Base-by-base conservation (phyloP, 78 protist species). In the Dictyostelium capitatum region DNA sequence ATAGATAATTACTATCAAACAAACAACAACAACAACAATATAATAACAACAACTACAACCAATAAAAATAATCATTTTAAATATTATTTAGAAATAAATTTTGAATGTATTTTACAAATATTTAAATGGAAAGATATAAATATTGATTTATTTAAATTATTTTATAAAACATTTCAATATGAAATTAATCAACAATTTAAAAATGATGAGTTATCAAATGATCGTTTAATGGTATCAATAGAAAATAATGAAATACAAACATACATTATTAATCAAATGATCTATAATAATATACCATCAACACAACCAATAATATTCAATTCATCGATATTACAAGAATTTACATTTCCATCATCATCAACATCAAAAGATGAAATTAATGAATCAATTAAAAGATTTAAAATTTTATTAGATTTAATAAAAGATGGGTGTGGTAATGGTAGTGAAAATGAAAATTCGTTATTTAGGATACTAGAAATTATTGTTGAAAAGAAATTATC, bases 401-500 rank as follows among this genome's bases (percentile, higher is more conserved):
- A 62, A 25, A 62, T 62, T 62, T 62, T 62, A 62, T 3, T 62
- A 62, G 70, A 62, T 62, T 59, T 59, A 59, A 59, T 59, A 59
- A 23, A 0, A 9, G 10, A 9, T 59, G n/a, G n/a, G n/a, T n/a
- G n/a, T n/a, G n/a, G n/a, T n/a, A n/a, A n/a, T n/a, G n/a, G n/a
- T n/a, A n/a, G n/a, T n/a, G n/a, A 37, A 37, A 37, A 37, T 25
- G 37, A 62, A 62, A 15, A 7, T 0, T 62, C 70, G 23, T 11
- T 62, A 11, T 62, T 62, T 62, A 62, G 23, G 23, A 2, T 62
- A 25, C 23, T 62, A 62, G 70, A 62, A 25, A 62, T 9, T 25
- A 25, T 62, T 0, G 70, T 62, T 11, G 70, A 62, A 25, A 62
- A 20, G 41, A 62, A 62, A 62, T 11, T 62, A 25, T 62, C 70